Percentiles rank a stretch among this genome's conserved stretches.
phyloP scores from a whole-genome alignment of 768 basidiomycete genomes.

The Roridomyces roridus region DNA sequence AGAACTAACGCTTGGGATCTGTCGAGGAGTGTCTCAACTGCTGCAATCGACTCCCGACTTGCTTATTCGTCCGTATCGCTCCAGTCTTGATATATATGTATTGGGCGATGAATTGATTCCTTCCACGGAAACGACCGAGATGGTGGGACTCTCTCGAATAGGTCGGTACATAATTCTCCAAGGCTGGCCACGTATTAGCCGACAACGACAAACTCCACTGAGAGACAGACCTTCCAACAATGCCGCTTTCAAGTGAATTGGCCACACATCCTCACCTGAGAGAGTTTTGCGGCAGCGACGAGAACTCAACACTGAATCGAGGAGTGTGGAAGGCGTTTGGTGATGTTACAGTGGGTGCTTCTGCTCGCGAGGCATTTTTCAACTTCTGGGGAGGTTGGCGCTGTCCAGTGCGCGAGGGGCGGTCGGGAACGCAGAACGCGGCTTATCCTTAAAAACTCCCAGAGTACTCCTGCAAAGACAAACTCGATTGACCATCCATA shows the following conservation, averaged over 20 bases:
- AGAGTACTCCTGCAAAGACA: too few relatives aligned
- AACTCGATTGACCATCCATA: too few relatives aligned
- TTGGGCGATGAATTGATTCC: slow-evolving; percentile 58
- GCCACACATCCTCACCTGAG: background rate
- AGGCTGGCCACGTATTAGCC: slow-evolving; percentile 41
- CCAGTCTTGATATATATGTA: slow-evolving; percentile 53
- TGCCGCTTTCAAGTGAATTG: slow-evolving; percentile 45
- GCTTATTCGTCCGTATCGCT: slow-evolving; percentile 51
- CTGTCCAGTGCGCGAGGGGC: too few relatives aligned
- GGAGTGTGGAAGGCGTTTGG: too few relatives aligned
- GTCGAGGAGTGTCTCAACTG: background rate
- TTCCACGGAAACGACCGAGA: slow-evolving; percentile 54
- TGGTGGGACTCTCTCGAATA: slow-evolving; percentile 52
- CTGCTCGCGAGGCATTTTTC: too few relatives aligned
- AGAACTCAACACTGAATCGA: background rate
- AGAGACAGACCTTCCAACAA: slow-evolving; percentile 54
- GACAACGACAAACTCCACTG: too few relatives aligned
- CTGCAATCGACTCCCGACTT: slow-evolving; percentile 49
- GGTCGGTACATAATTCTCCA: slow-evolving; percentile 49
- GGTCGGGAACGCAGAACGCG: too few relatives aligned
- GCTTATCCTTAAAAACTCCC: too few relatives aligned
- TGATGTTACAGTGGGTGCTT: too few relatives aligned
- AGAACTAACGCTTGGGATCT: background rate
- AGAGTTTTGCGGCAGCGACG: background rate
- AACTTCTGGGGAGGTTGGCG: too few relatives aligned